Percentiles rank a stretch among this genome's conserved stretches.
phyloP scores from a whole-genome alignment of 2,329 filamentous ascomycete genomes.

The Colletotrichum orbiculare region DNA sequence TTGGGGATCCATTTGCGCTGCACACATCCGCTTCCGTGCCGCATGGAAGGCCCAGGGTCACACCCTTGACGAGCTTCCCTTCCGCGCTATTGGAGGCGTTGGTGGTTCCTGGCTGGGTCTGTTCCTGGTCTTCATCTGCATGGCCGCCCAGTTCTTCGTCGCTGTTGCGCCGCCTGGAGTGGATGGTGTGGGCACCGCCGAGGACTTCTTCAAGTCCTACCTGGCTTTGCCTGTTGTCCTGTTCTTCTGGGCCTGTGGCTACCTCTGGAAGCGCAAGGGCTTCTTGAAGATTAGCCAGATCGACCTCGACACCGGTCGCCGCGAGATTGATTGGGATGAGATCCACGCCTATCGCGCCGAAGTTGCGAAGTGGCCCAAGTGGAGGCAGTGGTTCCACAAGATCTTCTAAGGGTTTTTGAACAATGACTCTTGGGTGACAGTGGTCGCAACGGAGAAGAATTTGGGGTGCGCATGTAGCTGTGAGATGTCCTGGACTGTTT shows the following conservation, averaged over 20 bases:
- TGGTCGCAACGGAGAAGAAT: neutral
- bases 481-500: neutral
- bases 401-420: constrained; percentile 46
- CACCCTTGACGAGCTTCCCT: constrained; percentile 73
- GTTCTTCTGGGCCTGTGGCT: constrained; percentile 66
- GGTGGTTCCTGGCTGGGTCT: constrained; percentile 72
- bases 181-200: constrained; percentile 48
- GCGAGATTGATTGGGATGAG: constrained; percentile 72
- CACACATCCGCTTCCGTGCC: constrained; percentile 74
- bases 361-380: constrained; percentile 63
- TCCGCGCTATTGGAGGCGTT: constrained; percentile 68
- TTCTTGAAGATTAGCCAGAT: constrained; percentile 71
- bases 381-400: constrained; percentile 54
- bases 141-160: constrained; percentile 64
- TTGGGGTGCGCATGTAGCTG: constrained; percentile 10
- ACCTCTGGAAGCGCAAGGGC: constrained; percentile 71
- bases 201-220: constrained; percentile 65
- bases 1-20: constrained; percentile 73
- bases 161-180: constrained; percentile 53
- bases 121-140: constrained; percentile 62
- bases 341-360: constrained; percentile 66
- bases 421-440: neutral
- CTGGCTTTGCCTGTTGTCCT: constrained; percentile 65
- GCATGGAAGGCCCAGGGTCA: constrained; percentile 70
- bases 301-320: constrained; percentile 73